Percentiles rank a stretch among this genome's conserved stretches.
Conservation (phyloP, 805 yeast genomes). For the Yamadazyma sp. region DNA sequence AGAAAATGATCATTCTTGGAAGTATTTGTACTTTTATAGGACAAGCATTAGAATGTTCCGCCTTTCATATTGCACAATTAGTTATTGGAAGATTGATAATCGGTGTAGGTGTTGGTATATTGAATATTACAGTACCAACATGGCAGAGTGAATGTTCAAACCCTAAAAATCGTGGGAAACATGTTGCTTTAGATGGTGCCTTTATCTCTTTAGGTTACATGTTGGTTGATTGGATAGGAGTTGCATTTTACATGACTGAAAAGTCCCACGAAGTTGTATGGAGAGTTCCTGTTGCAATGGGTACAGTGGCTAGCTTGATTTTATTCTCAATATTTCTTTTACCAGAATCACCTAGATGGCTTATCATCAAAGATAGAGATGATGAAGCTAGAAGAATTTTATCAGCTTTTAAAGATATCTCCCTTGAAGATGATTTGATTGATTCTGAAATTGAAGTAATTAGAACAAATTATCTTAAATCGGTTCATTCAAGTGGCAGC, state of each 20-base stretch:
- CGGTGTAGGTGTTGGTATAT: conserved; percentile 73
- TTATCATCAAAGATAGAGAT: conserved; percentile 20
- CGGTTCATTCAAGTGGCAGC: conserved; percentile 16
- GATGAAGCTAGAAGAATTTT: conserved; percentile 22
- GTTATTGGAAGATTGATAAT: conserved; percentile 67
- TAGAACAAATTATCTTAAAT: neutral
- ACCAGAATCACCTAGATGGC: conserved; percentile 45
- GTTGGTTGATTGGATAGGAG: conserved; percentile 72
- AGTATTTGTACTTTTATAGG: conserved; percentile 58
- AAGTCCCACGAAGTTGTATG: conserved; percentile 31
- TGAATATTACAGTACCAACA: conserved; percentile 73
- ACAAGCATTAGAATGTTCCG: conserved; percentile 51
- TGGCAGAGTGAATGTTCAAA: conserved; percentile 75
- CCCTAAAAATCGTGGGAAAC: conserved; percentile 61
- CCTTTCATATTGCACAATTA: conserved; percentile 56
- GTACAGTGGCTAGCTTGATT: conserved; percentile 50
- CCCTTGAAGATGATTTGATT: conserved; percentile 17
- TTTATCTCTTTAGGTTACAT: conserved; percentile 64
- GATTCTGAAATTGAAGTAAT: conserved; percentile 15
- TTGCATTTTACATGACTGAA: conserved; percentile 54
- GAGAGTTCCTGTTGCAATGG: conserved; percentile 74
- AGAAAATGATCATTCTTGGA: conserved; percentile 57
- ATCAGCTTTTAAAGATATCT: conserved; percentile 16
- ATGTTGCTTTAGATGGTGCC: conserved; percentile 67
- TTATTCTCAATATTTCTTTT: conserved; percentile 29